A percentile compares a stretch with the other conserved stretches of the same genome.
phyloP scores from a whole-genome alignment of 306 rosid genomes.

The Argentina anserina region DNA sequence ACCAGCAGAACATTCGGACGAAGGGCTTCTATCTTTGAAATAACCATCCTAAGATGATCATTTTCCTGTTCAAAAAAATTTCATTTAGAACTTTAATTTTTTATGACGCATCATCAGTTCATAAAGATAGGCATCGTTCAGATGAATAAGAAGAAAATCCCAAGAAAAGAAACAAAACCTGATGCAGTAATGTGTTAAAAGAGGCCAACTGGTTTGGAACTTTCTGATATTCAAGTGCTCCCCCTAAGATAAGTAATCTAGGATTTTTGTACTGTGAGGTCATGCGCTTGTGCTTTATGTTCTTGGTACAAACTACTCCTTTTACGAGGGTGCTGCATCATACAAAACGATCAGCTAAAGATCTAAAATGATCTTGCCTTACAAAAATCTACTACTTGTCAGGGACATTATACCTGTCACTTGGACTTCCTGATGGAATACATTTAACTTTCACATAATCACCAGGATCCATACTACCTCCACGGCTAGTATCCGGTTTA shows the following conservation, averaged over 20 bases:
- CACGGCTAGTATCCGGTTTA: conserved; percentile 90
- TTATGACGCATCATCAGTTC: not conserved
- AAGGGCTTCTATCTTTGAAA: conserved; percentile 82
- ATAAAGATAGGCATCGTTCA: not conserved
- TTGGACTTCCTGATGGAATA: conserved; percentile 72
- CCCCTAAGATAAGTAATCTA: conserved; percentile 70
- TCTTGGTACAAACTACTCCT: conserved; percentile 95
- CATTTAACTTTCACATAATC: conserved; percentile 93
- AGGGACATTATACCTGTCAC: conserved; percentile 61
- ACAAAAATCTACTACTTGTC: conserved; percentile 10
- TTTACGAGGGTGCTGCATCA: conserved; percentile 67
- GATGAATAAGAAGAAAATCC: conserved; percentile 16
- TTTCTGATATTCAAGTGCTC: conserved; percentile 91
- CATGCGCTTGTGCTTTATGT: conserved; percentile 98
- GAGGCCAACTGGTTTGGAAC: conserved; percentile 88
- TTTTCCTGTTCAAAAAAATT: conserved; percentile 64
- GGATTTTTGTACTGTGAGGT: conserved; percentile 84
- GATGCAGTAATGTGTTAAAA: conserved; percentile 74
- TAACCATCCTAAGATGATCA: conserved; percentile 72
- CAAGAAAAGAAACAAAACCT: conserved; percentile 42
- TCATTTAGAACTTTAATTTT: not conserved
- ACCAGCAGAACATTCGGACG: conserved; percentile 93
- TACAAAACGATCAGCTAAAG: conserved; percentile 17
- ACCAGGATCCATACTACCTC: conserved; percentile 98
- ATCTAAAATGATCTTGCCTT: not conserved